Evolutionary conservation across 2,329 filamentous ascomycete genomes (phyloP), one percentile per base, ranked within the genome.

Genomic region (Clarireedia monteithiana): DNA sequence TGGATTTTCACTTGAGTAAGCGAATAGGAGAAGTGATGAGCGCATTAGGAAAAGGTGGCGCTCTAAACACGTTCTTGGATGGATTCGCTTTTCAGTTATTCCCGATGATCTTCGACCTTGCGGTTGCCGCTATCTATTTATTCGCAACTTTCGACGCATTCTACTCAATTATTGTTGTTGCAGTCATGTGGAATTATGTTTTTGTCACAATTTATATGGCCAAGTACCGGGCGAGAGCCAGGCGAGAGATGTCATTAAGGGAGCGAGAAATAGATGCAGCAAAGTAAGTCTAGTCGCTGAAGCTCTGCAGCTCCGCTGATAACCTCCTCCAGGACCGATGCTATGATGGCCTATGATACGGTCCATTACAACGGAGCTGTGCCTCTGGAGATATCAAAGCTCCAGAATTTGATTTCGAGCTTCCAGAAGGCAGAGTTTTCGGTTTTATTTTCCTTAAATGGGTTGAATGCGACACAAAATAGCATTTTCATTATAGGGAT

Each of bases 121-220:
- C 23, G 3, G 44, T 58, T 40, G 56, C 56, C 44, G 56, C 56
- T 36, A 38, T 58, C 10, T 54, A 30, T 10, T 54, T 58, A 20
- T 54, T 58, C 34, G 12, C 54, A 6, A 39, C 36, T n/a, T 58
- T 58, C 51, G 56, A 54, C 34, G 56, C 56, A 5, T 54, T 58
- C 38, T 58, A 58, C 38, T 50, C 56, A 6, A 45, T 58, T n/a
- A 58, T 58, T 42, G 45, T 58, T 4, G 17, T 54, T n/a, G 36
- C 36, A 27, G 51, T 58, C 2, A 58, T 58, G 56, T 58, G 56
- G 56, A 54, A 30, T 47, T 58, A 58, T 23, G 26, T 58, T 12
- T 58, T 39, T 53, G 39, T 54, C 15, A 58, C 56, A 12, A 58
- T 58, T 23, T 58, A 58, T 38, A 58, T 58, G 56, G 56, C 56